A percentile compares a stretch with the other conserved stretches of the same genome.
phyloP scores from a whole-genome alignment of 2,329 filamentous ascomycete species.

The Dactylellina drechsleri region DNA sequence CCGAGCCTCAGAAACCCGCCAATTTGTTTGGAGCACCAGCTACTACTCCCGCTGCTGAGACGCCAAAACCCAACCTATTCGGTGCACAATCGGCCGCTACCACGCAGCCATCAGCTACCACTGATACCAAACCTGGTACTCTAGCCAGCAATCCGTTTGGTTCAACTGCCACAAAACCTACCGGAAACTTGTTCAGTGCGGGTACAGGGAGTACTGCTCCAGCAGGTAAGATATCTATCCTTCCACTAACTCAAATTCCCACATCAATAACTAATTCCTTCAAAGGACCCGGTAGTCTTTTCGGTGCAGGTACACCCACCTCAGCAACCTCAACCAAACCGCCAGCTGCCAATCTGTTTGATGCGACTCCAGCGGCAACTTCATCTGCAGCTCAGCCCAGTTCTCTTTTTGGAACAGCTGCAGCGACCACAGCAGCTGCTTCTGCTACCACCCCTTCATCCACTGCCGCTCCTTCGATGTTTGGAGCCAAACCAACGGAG shows the following conservation, averaged over 20 bases:
- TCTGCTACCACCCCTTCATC: slow-evolving; percentile 56
- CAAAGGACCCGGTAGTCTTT: slow-evolving; percentile 4
- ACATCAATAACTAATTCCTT: neutral
- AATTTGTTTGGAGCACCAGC: neutral
- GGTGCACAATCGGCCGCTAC: slow-evolving; percentile 49
- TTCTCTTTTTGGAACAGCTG: slow-evolving; percentile 30
- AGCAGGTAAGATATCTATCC: slow-evolving; percentile 15
- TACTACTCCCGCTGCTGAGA: slow-evolving; percentile 30
- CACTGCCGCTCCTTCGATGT: slow-evolving; percentile 58
- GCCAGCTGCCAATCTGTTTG: slow-evolving; percentile 51
- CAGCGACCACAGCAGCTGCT: slow-evolving; percentile 35
- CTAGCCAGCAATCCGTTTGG: slow-evolving; percentile 32
- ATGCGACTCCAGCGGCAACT: slow-evolving; percentile 13
- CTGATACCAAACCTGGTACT: slow-evolving; percentile 14
- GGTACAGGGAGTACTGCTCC: slow-evolving; percentile 21
- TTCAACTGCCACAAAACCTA: slow-evolving; percentile 19
- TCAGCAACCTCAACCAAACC: slow-evolving; percentile 38
- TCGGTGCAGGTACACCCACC: slow-evolving; percentile 28
- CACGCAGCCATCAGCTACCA: slow-evolving; percentile 15
- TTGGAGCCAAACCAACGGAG: slow-evolving; percentile 53
- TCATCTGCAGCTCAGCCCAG: slow-evolving; percentile 1
- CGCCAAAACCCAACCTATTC: slow-evolving; percentile 59
- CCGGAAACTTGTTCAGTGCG: slow-evolving; percentile 11
- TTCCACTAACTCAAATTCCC: neutral
- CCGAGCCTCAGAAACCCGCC: slow-evolving; percentile 33